phyloP scores from a whole-genome alignment of 1,139 yeast genomes.

The Lodderomyces elongisporus region DNA sequence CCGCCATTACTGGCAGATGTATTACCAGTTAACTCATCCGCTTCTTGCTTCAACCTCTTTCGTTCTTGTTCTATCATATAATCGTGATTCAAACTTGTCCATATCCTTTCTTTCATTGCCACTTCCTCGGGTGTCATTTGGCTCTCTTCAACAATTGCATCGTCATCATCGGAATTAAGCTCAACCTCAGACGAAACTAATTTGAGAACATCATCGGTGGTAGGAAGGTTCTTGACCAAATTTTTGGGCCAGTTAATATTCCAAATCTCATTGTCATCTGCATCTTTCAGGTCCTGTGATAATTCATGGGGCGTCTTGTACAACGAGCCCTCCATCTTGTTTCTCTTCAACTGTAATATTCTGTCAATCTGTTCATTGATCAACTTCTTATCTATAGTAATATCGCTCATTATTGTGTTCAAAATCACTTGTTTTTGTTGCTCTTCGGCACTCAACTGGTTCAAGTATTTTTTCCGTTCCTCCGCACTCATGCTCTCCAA shows the following conservation, averaged over 20 bases:
- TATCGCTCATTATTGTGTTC: constrained; percentile 20
- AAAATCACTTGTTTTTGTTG: constrained; percentile 15
- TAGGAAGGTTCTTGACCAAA: constrained; percentile 48
- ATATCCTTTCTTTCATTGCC: constrained; percentile 65
- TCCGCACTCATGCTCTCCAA: constrained; percentile 9
- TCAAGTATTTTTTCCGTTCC: constrained; percentile 5
- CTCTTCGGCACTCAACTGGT: constrained; percentile 10
- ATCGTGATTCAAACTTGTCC: constrained; percentile 88
- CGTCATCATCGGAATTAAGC: constrained; percentile 65
- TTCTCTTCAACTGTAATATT: constrained; percentile 15
- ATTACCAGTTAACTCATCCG: constrained; percentile 78
- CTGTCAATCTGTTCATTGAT: constrained; percentile 13
- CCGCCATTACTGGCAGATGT: constrained; percentile 35
- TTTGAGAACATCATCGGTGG: constrained; percentile 47
- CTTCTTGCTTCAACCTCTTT: constrained; percentile 77
- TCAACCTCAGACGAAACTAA: constrained; percentile 58
- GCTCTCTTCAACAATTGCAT: constrained; percentile 61
- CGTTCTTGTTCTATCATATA: constrained; percentile 81
- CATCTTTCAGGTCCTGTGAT: constrained; percentile 5
- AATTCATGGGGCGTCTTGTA: constrained; percentile 14
- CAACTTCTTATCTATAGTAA: constrained; percentile 19
- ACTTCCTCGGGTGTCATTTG: constrained; percentile 65
- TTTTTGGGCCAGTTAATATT: constrained; percentile 49
- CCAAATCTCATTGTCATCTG: constrained; percentile 11
- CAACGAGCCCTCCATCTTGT: constrained; percentile 10